These are phyloP conservation scores for Fraxinus americana DNA, from an alignment of 257 asterid genomes.

Conservation along the genomic window DNA sequence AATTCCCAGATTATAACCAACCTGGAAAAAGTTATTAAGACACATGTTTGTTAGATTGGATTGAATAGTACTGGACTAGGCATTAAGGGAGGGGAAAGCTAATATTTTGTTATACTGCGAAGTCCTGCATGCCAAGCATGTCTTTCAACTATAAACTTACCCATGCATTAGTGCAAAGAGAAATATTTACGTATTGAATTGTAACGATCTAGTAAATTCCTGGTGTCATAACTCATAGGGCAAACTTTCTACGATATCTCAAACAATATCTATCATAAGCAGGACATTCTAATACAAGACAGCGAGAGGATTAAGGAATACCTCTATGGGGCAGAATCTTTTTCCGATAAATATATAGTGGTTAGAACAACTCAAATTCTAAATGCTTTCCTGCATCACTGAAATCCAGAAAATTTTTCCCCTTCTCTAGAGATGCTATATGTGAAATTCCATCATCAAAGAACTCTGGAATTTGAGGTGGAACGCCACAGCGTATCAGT, in stretches of 20 bases:
- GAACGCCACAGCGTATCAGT: constrained; percentile 60
- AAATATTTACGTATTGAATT: not conserved
- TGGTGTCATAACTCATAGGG: constrained; percentile 7
- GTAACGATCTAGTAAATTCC: constrained; percentile 8
- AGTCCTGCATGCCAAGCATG: not conserved
- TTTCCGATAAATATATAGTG: constrained; percentile 10
- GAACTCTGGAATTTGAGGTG: constrained; percentile 64
- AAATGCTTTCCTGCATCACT: constrained; percentile 47
- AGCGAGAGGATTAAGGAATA: not conserved
- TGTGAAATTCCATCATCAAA: constrained; percentile 28
- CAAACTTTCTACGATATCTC: not conserved
- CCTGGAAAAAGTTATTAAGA: no score
- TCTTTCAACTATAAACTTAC: not conserved
- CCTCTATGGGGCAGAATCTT: not conserved
- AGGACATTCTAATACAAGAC: constrained; percentile 14
- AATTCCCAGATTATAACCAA: no score
- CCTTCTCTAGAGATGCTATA: constrained; percentile 32
- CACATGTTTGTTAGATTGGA: no score
- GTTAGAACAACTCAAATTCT: constrained; percentile 71
- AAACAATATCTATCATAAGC: constrained; percentile 18
- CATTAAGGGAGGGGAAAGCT: no score
- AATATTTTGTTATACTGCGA: no score
- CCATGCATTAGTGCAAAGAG: not conserved
- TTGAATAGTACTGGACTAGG: no score
- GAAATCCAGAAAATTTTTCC: constrained; percentile 38